phyloP scores from a whole-genome alignment of 139 green algal genomes.

The Chlorella sp. region DNA sequence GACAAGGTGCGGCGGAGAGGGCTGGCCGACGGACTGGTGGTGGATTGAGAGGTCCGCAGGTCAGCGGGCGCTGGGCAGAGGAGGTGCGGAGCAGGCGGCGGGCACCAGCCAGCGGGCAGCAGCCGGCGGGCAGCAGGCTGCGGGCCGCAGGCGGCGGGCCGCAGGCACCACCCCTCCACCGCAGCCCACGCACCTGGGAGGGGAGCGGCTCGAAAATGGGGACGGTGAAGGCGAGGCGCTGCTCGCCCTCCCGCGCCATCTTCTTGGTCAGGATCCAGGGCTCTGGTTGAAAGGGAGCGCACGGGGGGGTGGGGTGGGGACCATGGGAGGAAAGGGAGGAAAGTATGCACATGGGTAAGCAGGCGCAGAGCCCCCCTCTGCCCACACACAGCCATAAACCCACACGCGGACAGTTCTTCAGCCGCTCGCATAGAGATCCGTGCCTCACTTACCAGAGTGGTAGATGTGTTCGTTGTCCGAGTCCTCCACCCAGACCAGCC shows the following conservation, averaged over 20 bases:
- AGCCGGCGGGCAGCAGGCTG: no score
- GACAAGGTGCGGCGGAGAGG: neutral
- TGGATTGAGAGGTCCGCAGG: no score
- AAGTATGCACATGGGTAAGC: neutral
- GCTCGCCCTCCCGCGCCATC: conserved; percentile 68
- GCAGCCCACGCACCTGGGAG: conserved; percentile 34
- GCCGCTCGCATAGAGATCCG: neutral
- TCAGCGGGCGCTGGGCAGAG: no score
- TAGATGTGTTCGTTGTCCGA: conserved; percentile 92
- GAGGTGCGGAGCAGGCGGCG: no score
- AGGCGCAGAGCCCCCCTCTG: no score
- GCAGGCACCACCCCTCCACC: no score
- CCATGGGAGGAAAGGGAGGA: neutral
- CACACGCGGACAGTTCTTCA: neutral
- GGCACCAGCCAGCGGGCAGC: no score
- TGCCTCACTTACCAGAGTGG: conserved; percentile 66
- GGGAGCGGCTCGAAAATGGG: conserved; percentile 96
- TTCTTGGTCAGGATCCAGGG: conserved; percentile 89
- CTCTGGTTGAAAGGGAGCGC: conserved; percentile 63
- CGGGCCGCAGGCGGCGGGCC: no score
- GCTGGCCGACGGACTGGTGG: no score
- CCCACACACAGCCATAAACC: no score
- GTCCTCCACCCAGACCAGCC: conserved; percentile 95
- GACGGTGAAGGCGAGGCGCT: conserved; percentile 92
- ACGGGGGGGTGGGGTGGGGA: neutral